Percentiles rank a stretch among this genome's conserved stretches.
Evolutionary conservation across 2,329 filamentous ascomycete species (phyloP).

Genomic region (Aspergillus fumigatus): DNA sequence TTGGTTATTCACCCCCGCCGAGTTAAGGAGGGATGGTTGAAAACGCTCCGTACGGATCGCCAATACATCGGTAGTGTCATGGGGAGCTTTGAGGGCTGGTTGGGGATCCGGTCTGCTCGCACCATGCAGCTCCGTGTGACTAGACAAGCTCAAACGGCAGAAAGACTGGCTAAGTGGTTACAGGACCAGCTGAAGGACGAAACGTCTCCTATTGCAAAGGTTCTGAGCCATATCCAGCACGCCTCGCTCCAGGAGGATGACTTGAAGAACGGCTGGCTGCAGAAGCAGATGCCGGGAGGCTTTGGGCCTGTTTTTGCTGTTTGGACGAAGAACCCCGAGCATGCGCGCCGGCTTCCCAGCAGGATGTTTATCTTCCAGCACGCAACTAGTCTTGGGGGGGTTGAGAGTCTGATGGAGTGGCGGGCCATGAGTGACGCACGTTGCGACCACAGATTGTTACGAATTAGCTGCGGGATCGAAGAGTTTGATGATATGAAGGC

Average conservation of each 20-base stretch:
- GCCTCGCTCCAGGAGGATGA: conserved; percentile 66
- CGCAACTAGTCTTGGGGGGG: conserved; percentile 86
- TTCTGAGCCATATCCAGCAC: conserved; percentile 64
- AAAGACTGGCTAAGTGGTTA: conserved; percentile 69
- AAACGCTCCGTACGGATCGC: conserved; percentile 60
- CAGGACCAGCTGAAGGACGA: conserved; percentile 43
- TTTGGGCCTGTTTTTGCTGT: conserved; percentile 86
- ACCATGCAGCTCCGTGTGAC: conserved; percentile 77
- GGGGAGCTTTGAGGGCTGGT: conserved; percentile 84
- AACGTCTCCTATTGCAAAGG: conserved; percentile 38
- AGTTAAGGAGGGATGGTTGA: conserved; percentile 52
- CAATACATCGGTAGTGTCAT: conserved; percentile 74
- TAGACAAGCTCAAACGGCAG: conserved; percentile 60
- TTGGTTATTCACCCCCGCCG: conserved; percentile 47
- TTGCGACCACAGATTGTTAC: conserved; percentile 67
- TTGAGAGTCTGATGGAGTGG: conserved; percentile 97
- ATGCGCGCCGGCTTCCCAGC: conserved; percentile 67
- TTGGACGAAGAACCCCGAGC: conserved; percentile 53
- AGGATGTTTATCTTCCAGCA: conserved; percentile 83
- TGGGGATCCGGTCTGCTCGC: conserved; percentile 76
- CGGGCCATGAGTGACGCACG: conserved; percentile 73
- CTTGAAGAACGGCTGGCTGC: conserved; percentile 60
- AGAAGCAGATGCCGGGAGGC: conserved; percentile 82
- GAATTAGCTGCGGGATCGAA: conserved; percentile 83
- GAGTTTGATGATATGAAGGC: conserved; percentile 72